Evolutionary conservation across 495 filamentous ascomycete species (phyloP), one percentile per base, ranked within the genome.

Genomic region (Penicillium simplicissimum): DNA sequence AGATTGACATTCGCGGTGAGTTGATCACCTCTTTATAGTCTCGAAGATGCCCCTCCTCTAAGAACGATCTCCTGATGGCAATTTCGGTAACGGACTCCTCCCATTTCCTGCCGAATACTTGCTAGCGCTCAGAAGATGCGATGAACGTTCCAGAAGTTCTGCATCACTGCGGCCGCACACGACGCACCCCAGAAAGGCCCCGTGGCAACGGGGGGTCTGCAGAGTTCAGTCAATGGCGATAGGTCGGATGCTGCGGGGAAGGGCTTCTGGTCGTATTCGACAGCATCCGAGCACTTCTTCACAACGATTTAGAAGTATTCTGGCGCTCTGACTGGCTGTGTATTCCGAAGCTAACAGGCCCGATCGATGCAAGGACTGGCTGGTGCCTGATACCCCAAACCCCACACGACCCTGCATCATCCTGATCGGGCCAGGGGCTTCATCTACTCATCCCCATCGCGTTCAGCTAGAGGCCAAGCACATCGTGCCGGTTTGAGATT

Each of bases 111-210:
- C 42, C 42, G 42, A 45, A 23, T 23, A 45, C 17, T 45, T 23
- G 42, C 19, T 45, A 45, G 42, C 17, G 42, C 48, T n/a, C 14
- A 2, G 31, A 33, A 9, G 48, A 31, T 52, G 23, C 34, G 21
- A 28, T 52, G 48, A 52, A 52, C n/a, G 8, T 52, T 52, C 48
- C 25, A 52, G 48, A 52, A 52, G 25, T 52, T 52, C 48, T 14
- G 3, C 15, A 17, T 34, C 48, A 23, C 48, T 51, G 25, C 48
- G 11, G n/a, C n/a, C n/a, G n/a, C n/a, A 25, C 23, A 25, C 23
- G 3, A 8, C 23, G 14, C 48, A 33, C 48, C 25, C 48, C 48
- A 52, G 23, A 10, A 10, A 5, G 14, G 34, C 31, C 4, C 28
- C 48, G 3, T n/a, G 34, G n/a, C 15, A 10, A 52, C 48, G 25